Percentiles rank a stretch among this genome's conserved stretches.
phyloP scores from a whole-genome alignment of 2,329 filamentous ascomycete species.

The Nemania sp. region DNA sequence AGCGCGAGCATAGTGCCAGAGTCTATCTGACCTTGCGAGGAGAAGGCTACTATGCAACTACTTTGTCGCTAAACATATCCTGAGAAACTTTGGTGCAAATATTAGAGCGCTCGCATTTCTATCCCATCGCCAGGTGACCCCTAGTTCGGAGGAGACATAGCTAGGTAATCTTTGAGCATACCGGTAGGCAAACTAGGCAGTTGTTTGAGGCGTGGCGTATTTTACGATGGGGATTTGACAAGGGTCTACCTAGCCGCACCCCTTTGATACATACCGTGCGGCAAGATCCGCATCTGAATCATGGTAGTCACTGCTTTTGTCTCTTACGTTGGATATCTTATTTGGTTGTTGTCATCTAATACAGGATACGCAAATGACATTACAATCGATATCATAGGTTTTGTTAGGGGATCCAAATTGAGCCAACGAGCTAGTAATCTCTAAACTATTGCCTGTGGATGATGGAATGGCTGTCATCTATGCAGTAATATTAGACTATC shows the following conservation, averaged over 20 bases:
- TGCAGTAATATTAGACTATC: not conserved
- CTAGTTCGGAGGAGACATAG: not conserved
- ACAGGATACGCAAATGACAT: not conserved
- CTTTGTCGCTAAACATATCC: not conserved
- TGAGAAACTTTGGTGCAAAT: too few species aligned
- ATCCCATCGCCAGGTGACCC: not conserved
- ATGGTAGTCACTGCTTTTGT: slow-evolving; percentile 16
- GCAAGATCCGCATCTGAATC: slow-evolving; percentile 33
- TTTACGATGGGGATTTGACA: slow-evolving; percentile 31
- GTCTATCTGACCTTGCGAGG: not conserved
- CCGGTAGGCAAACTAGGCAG: slow-evolving; percentile 13
- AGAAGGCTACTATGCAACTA: too few species aligned
- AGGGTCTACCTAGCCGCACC: slow-evolving; percentile 32
- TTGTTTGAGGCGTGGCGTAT: slow-evolving; percentile 31
- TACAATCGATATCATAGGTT: not conserved
- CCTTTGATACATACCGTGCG: slow-evolving; percentile 33
- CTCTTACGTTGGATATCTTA: slow-evolving; percentile 2
- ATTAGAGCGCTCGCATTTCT: not conserved
- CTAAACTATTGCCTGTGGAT: not conserved
- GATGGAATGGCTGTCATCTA: not conserved
- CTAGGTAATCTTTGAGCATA: not conserved
- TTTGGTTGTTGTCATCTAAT: not conserved
- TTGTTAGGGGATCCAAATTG: not conserved
- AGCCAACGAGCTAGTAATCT: not conserved
- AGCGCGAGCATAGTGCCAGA: not conserved